Percentiles rank a stretch among this genome's conserved stretches.
Conservation (phyloP, 768 basidiomycete genomes). For the Mycena crocata region DNA sequence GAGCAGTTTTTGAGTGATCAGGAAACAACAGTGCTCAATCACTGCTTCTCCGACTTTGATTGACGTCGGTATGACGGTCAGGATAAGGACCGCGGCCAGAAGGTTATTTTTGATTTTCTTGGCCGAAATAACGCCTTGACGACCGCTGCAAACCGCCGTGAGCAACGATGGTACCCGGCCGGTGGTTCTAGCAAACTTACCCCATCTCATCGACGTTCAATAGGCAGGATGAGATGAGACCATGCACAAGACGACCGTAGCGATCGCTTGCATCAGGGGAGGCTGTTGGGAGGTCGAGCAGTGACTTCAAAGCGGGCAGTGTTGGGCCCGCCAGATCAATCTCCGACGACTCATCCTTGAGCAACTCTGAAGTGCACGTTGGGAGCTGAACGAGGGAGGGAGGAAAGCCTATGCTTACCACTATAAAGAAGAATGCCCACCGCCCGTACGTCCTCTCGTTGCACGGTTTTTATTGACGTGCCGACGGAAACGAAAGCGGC, state of each 20-base stretch:
- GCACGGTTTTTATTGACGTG: slow-evolving; percentile 61
- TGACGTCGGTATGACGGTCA: slow-evolving; percentile 80
- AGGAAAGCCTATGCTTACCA: slow-evolving; percentile 56
- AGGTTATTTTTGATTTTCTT: slow-evolving; percentile 94
- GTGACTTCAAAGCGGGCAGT: slow-evolving; percentile 79
- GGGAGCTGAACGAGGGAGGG: neutral
- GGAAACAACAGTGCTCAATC: slow-evolving; percentile 86
- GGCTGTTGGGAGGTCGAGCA: slow-evolving; percentile 68
- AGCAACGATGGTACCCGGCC: slow-evolving; percentile 2
- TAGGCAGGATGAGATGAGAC: slow-evolving; percentile 86
- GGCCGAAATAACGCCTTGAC: slow-evolving; percentile 78
- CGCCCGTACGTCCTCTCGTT: slow-evolving; percentile 81
- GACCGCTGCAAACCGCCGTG: slow-evolving; percentile 65
- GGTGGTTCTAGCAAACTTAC: slow-evolving; percentile 53
- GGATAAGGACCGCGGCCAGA: slow-evolving; percentile 83
- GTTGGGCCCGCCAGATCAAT: slow-evolving; percentile 85
- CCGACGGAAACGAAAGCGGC: slow-evolving; percentile 70
- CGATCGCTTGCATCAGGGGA: slow-evolving; percentile 57
- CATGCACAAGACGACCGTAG: slow-evolving; percentile 76
- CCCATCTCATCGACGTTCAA: slow-evolving; percentile 93
- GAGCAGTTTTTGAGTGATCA: slow-evolving; percentile 84
- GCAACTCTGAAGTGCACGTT: slow-evolving; percentile 61
- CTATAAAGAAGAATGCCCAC: slow-evolving; percentile 84
- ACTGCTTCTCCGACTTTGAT: slow-evolving; percentile 78
- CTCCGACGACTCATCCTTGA: slow-evolving; percentile 88